A percentile compares a stretch with the other conserved stretches of the same genome.
These are phyloP conservation scores for Labyrinthula sp. DNA, from an alignment of 352 stramenopile species.

Conservation along the genomic window DNA sequence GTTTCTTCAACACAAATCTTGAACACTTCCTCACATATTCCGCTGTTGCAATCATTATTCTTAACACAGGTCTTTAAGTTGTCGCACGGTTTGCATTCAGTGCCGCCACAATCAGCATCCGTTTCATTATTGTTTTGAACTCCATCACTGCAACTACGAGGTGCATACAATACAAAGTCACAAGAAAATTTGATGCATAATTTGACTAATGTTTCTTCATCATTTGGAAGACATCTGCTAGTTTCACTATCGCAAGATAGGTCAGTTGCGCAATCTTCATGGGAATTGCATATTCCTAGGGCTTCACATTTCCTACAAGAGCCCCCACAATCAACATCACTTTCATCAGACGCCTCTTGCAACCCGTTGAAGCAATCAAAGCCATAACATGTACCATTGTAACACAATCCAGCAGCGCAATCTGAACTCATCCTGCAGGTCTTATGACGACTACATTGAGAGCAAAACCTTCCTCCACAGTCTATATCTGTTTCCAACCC, in stretches of 20 bases:
- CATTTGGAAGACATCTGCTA: not conserved
- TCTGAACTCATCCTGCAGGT: not conserved
- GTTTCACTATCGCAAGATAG: not conserved
- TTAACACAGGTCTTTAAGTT: not conserved
- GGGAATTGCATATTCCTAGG: not conserved
- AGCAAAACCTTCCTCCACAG: slow-evolving; percentile 29
- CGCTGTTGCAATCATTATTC: slow-evolving; percentile 8
- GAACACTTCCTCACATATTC: slow-evolving; percentile 13
- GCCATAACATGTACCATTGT: slow-evolving; percentile 22
- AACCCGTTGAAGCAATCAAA: slow-evolving; percentile 9
- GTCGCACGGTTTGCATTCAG: not conserved
- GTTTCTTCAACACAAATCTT: slow-evolving; percentile 9
- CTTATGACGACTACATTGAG: not conserved
- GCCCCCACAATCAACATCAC: slow-evolving; percentile 19
- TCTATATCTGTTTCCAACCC: slow-evolving; percentile 33
- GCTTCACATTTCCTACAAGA: slow-evolving; percentile 12
- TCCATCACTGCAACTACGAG: slow-evolving; percentile 2
- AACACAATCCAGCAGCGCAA: not conserved
- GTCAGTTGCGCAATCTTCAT: slow-evolving; percentile 10
- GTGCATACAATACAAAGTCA: slow-evolving; percentile 6
- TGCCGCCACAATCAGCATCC: slow-evolving; percentile 4
- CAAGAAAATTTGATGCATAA: not conserved
- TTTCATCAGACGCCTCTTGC: slow-evolving; percentile 16
- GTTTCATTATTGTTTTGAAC: slow-evolving; percentile 22
- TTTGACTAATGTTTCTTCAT: not conserved